phyloP scores from a whole-genome alignment of 2,329 filamentous ascomycete genomes.

The Curvularia spicifera region DNA sequence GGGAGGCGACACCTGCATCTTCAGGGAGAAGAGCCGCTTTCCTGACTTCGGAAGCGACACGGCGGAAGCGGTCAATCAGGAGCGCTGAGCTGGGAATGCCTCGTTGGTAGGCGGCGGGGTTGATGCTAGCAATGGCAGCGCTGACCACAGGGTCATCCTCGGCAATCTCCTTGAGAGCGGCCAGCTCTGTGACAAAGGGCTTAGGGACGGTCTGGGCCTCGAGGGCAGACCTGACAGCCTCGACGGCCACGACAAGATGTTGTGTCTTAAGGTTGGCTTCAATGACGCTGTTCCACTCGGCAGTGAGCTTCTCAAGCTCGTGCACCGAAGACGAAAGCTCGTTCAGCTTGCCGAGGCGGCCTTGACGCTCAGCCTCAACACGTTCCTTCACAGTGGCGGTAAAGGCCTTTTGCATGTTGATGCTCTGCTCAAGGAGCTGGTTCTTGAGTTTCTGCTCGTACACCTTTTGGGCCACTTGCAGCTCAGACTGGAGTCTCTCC shows the following conservation, averaged over 20 bases:
- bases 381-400: constrained; percentile 76
- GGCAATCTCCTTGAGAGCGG: constrained; percentile 92
- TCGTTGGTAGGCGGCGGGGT: constrained; percentile 89
- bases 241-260: constrained; percentile 93
- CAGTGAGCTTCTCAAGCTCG: constrained; percentile 85
- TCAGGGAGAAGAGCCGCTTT: constrained; percentile 93
- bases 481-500: constrained; percentile 76
- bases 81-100: constrained; percentile 84
- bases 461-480: constrained; percentile 79
- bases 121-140: constrained; percentile 95
- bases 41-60: constrained; percentile 88
- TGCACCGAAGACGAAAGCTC: constrained; percentile 78
- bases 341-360: constrained; percentile 83
- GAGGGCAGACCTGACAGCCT: constrained; percentile 85
- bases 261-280: constrained; percentile 92
- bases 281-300: constrained; percentile 88
- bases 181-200: constrained; percentile 90
- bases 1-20: constrained; percentile 90
- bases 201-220: constrained; percentile 75
- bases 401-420: constrained; percentile 86
- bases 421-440: constrained; percentile 85
- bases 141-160: constrained; percentile 83
- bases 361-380: constrained; percentile 87
- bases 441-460: constrained; percentile 85
- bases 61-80: constrained; percentile 93